Conservation (phyloP, 1,284 basidiomycete species). For the Ceratobasidium sp. region DNA sequence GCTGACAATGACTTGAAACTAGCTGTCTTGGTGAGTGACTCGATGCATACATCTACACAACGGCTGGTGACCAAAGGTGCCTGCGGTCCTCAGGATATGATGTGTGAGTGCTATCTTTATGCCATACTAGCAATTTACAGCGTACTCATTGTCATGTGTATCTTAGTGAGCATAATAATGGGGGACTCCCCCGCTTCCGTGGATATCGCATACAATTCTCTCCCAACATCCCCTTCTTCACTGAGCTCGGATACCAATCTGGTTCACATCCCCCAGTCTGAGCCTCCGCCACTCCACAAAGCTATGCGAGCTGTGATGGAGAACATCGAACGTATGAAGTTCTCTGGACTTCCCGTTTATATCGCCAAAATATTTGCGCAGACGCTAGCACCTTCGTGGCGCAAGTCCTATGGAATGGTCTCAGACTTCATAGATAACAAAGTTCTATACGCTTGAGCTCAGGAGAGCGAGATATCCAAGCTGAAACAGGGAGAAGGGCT, state of each 20-base stretch:
- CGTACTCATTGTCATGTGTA: neutral
- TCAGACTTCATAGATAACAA: slow-evolving; percentile 1
- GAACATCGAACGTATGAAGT: neutral
- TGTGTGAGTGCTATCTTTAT: slow-evolving; percentile 1
- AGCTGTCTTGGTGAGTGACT: slow-evolving; percentile 24
- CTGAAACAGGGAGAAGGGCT: neutral
- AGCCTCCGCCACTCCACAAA: neutral
- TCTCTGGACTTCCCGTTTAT: neutral
- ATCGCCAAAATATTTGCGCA: slow-evolving; percentile 13
- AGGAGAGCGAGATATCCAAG: neutral
- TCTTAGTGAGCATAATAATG: slow-evolving; percentile 12
- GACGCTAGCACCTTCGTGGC: slow-evolving; percentile 13
- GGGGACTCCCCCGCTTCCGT: neutral
- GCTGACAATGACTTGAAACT: slow-evolving; percentile 22
- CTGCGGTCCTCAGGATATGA: slow-evolving; percentile 9
- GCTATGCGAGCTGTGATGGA: neutral
- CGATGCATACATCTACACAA: neutral
- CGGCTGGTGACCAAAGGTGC: neutral
- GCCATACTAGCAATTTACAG: too few species aligned
- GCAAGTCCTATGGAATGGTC: neutral
- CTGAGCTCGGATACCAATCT: neutral
- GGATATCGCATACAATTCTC: slow-evolving; percentile 11
- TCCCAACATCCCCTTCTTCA: neutral
- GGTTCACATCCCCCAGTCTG: neutral
- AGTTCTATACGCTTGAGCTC: neutral